Evolutionary conservation across 106 monocot species (phyloP), one percentile per base, ranked within the genome.

Genomic region (Allium fistulosum): DNA sequence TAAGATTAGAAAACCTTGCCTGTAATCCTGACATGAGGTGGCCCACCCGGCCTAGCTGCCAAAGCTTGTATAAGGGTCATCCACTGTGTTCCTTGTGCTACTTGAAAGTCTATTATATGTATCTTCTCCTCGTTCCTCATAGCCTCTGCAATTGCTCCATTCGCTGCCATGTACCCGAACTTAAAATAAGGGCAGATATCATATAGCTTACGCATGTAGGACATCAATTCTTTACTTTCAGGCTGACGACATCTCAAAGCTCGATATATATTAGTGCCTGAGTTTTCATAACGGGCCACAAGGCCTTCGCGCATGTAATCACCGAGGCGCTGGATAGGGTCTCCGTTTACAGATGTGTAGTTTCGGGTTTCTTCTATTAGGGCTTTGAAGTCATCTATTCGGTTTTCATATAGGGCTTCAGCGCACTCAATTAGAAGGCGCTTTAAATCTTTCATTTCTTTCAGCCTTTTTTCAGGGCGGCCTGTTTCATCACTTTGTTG

Each of bases 131-230:
- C 90, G 16, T 69, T 76, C 71, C 78, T 79, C 8, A 94, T 22
- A 10, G 94, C 87, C 71, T 94, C 94, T 5, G 94, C 94, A 28
- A 94, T 94, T 14, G 94, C 94, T 16, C 94, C 94, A 61, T 94
- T 94, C 53, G 90, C 94, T 0, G 94, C 94, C 90, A 94, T 94
- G 74, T 94, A 90, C 0, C 90, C 90, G 17, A 94, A 94, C 70
- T 94, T 94, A 74, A 94, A 82, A 72, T 90, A 94, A 8, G 94
- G 94, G 58, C 94, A 94, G 26, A 90, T 77, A 74, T 94, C 90
- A 48, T 93, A 93, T 14, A 93, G 67, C 14, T 85, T 84, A 18
- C 72, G 73, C 87, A 84, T 91, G 79, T 84, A 82, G 6, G 85
- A 88, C 2, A 92, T 73, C 15, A 88, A 76, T 27, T 90, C 89